Percentiles rank a stretch among this genome's conserved stretches.
phyloP scores from a whole-genome alignment of 2,329 filamentous ascomycete genomes.

The Claviceps maximensis region DNA sequence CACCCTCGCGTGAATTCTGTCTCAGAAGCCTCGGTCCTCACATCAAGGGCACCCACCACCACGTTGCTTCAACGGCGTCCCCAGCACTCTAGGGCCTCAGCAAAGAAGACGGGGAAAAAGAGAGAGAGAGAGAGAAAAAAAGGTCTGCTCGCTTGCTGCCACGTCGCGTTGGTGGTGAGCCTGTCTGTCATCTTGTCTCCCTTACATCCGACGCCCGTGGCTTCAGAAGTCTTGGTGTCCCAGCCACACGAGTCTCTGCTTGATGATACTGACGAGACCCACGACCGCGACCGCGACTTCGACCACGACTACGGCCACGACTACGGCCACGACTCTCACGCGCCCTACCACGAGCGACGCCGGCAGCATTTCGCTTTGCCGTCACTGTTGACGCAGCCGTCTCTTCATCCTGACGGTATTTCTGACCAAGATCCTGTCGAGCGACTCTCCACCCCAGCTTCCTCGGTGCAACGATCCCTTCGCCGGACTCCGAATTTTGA shows the following conservation, averaged over 20 bases:
- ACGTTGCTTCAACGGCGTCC: background rate
- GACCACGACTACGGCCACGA: conserved; percentile 40
- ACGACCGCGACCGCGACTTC: conserved; percentile 29
- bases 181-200: conserved; percentile 33
- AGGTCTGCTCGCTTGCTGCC: conserved; percentile 13
- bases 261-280: conserved; percentile 43
- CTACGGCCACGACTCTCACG: conserved; percentile 27
- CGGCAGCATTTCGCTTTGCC: conserved; percentile 17
- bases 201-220: conserved; percentile 21
- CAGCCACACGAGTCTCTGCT: conserved; percentile 24
- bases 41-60: background rate
- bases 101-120: background rate
- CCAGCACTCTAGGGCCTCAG: background rate
- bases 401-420: background rate
- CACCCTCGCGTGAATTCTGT: background rate
- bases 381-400: conserved; percentile 9
- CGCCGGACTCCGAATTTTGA: conserved; percentile 40
- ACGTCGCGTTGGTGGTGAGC: conserved; percentile 25
- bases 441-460: conserved; percentile 29
- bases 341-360: conserved; percentile 30
- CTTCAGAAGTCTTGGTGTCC: conserved; percentile 31
- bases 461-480: conserved; percentile 32
- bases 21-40: background rate
- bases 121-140: background rate
- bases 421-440: conserved; percentile 14